These are phyloP conservation scores for Salix koriyanagi DNA, from an alignment of 345 rosid species.

Conservation along the genomic window DNA sequence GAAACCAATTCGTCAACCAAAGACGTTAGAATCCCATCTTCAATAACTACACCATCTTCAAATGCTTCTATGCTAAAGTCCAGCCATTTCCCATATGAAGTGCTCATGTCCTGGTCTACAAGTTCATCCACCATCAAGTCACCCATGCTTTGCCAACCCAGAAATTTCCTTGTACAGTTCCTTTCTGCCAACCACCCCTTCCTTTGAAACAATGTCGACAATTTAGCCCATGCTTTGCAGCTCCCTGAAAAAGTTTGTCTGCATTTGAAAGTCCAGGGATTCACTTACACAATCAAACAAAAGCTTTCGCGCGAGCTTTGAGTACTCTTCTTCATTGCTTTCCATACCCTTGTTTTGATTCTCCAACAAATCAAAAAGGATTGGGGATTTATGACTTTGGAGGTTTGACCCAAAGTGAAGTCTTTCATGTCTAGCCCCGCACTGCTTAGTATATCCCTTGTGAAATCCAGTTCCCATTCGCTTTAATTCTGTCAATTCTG, in stretches of 20 bases:
- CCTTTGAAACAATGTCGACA: slow-evolving; percentile 25
- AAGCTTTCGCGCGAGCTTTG: slow-evolving; percentile 43
- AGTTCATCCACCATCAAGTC: slow-evolving; percentile 79
- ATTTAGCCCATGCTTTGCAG: slow-evolving; percentile 42
- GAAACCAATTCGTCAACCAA: slow-evolving; percentile 67
- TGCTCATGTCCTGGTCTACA: slow-evolving; percentile 74
- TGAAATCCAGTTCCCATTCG: slow-evolving; percentile 58
- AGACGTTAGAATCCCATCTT: slow-evolving; percentile 46
- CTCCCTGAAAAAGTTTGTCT: slow-evolving; percentile 38
- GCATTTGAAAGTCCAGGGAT: slow-evolving; percentile 37
- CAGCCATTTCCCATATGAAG: slow-evolving; percentile 57
- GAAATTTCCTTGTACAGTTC: slow-evolving; percentile 55
- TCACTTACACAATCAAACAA: slow-evolving; percentile 58
- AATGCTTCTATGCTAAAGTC: slow-evolving; percentile 58
- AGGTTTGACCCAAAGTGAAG: slow-evolving; percentile 35
- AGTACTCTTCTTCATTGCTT: slow-evolving; percentile 32
- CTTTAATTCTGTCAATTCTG: slow-evolving; percentile 27
- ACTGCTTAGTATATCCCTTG: slow-evolving; percentile 41
- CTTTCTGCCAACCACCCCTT: slow-evolving; percentile 55
- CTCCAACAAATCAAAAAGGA: slow-evolving; percentile 56
- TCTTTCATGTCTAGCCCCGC: slow-evolving; percentile 44
- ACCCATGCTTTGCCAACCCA: slow-evolving; percentile 48
- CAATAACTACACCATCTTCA: slow-evolving; percentile 67
- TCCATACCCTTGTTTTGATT: slow-evolving; percentile 13
- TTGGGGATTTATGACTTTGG: slow-evolving; percentile 31